Conservation (phyloP, 139 green algal species). For the Micromonas commoda region DNA sequence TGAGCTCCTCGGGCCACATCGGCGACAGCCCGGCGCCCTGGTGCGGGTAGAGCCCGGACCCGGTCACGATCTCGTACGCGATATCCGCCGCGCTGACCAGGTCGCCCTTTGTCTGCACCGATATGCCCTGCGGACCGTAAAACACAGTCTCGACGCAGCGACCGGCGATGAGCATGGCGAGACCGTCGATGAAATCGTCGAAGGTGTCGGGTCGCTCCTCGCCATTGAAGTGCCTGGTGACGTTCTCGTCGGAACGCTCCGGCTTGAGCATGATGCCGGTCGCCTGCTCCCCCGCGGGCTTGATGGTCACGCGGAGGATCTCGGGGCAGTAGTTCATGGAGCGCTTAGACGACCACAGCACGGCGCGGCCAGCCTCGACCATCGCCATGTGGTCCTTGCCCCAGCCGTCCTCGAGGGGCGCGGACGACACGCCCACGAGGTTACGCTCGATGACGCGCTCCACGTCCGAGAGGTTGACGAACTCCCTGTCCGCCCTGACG, state of each 20-base stretch:
- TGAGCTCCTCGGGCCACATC: background rate
- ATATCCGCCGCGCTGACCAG: background rate
- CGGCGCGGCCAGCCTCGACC: slow-evolving; percentile 16
- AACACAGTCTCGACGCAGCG: slow-evolving; percentile 4
- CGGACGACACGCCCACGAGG: slow-evolving; percentile 1
- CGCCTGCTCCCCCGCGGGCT: background rate
- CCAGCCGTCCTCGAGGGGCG: slow-evolving; percentile 7
- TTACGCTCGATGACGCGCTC: slow-evolving; percentile 33
- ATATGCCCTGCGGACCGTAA: background rate
- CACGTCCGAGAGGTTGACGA: slow-evolving; percentile 27
- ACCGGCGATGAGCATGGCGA: background rate
- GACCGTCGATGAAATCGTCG: slow-evolving; percentile 6
- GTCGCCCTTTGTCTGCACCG: background rate
- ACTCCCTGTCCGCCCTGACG: slow-evolving; percentile 26
- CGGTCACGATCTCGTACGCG: background rate
- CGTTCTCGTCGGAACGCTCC: background rate
- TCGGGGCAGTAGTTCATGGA: background rate
- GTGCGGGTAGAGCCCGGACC: background rate
- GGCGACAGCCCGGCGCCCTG: background rate
- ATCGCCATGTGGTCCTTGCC: slow-evolving; percentile 22
- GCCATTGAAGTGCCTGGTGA: background rate
- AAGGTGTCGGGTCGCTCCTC: background rate
- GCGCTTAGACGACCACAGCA: slow-evolving; percentile 5
- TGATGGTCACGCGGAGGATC: slow-evolving; percentile 25
- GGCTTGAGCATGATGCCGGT: background rate